Percentiles rank a stretch among this genome's conserved stretches.
These are phyloP conservation scores for Candida maesae DNA, from an alignment of 805 yeast genomes.

Conservation along the genomic window DNA sequence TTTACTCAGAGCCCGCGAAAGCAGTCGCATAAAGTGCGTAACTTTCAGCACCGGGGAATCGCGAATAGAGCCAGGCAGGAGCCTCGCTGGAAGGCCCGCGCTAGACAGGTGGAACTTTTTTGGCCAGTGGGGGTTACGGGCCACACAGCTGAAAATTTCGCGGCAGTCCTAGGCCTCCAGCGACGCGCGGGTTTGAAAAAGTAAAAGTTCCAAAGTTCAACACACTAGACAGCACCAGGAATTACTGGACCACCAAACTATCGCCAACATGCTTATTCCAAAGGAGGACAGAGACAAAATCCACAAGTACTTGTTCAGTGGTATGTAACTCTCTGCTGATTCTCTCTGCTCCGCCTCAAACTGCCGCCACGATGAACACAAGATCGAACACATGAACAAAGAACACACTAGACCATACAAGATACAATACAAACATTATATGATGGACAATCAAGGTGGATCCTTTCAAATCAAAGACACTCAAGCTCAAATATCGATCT, in stretches of 20 bases:
- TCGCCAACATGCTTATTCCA: constrained; percentile 87
- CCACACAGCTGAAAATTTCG: constrained; percentile 1
- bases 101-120: no score
- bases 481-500: no score
- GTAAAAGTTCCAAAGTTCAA: constrained; percentile 19
- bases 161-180: constrained; percentile 6
- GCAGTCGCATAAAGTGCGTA: no score
- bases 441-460: no score
- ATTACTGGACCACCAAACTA: constrained; percentile 13
- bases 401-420: no score
- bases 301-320: constrained; percentile 98
- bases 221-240: constrained; percentile 3
- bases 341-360: neutral
- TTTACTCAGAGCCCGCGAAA: no score
- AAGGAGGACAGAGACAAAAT: constrained; percentile 99
- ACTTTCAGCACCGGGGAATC: neutral
- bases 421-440: no score
- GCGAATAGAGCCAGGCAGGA: neutral
- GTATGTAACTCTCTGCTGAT: constrained; percentile 48
- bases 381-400: neutral
- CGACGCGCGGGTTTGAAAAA: constrained; percentile 24
- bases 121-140: neutral
- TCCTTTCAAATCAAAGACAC: no score
- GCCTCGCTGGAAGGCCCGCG: no score
- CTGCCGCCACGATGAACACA: neutral